phyloP scores from a whole-genome alignment of 306 rosid genomes.

The Lupinus albus region DNA sequence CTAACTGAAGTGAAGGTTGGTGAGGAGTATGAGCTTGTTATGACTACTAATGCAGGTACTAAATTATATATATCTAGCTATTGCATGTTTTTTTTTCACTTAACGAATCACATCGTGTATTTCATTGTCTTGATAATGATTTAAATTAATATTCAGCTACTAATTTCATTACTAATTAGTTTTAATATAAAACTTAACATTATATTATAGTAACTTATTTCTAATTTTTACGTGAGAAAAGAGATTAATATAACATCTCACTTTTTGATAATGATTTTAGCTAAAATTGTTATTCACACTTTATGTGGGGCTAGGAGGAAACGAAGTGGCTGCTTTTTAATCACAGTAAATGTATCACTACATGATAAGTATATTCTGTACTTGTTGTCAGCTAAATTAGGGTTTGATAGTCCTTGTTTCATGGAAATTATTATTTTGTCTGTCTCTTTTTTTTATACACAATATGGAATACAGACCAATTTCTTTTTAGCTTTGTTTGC shows the following conservation, averaged over 20 bases:
- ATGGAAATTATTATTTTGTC: conserved; percentile 2
- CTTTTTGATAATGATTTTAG: too few relatives aligned
- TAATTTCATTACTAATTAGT: too few relatives aligned
- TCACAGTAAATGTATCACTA: conserved; percentile 31
- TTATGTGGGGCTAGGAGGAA: neutral
- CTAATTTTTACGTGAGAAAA: too few relatives aligned
- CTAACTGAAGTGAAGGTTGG: conserved; percentile 76
- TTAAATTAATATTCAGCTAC: too few relatives aligned
- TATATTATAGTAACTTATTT: too few relatives aligned
- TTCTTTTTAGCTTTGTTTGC: neutral
- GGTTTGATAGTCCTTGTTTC: conserved; percentile 10
- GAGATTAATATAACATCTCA: too few relatives aligned
- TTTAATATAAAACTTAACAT: too few relatives aligned
- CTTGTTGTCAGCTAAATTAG: conserved; percentile 27
- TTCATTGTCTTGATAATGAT: too few relatives aligned
- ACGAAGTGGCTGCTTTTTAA: conserved; percentile 17
- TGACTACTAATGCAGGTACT: conserved; percentile 77
- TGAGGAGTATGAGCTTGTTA: conserved; percentile 67
- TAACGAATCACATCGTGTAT: too few relatives aligned
- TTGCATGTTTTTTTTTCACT: neutral
- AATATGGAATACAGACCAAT: neutral
- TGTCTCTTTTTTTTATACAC: neutral
- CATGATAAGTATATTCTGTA: neutral
- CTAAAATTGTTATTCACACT: too few relatives aligned
- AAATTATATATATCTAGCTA: neutral